A percentile compares a stretch with the other conserved stretches of the same genome.
Conservation (phyloP, 306 rosid genomes). For the Prunus padus region DNA sequence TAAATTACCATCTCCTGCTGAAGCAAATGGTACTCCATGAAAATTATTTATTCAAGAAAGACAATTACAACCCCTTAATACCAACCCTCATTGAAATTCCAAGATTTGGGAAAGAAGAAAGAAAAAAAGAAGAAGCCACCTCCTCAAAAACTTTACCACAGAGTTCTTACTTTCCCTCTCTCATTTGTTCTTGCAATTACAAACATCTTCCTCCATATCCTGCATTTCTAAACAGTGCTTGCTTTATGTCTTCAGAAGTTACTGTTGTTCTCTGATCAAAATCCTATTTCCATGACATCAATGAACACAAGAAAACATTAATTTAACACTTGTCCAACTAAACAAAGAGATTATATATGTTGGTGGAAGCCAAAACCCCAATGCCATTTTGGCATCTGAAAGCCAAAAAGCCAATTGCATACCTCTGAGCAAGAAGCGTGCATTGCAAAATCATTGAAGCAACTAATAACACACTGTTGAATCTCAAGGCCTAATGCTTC, state of each 20-base stretch:
- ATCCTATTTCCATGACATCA: slow-evolving; percentile 44
- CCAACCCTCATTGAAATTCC: slow-evolving; percentile 28
- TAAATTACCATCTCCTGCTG: slow-evolving; percentile 13
- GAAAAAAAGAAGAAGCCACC: slow-evolving; percentile 2
- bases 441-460: slow-evolving; percentile 90
- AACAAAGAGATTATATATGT: not conserved
- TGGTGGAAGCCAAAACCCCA: not conserved
- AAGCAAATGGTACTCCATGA: slow-evolving; percentile 23
- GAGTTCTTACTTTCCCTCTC: slow-evolving; percentile 11
- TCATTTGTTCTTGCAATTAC: slow-evolving; percentile 34
- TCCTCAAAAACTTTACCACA: slow-evolving; percentile 11
- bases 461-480: slow-evolving; percentile 88
- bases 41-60: slow-evolving; percentile 23
- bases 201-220: slow-evolving; percentile 94
- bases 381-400: not conserved
- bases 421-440: slow-evolving; percentile 97
- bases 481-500: slow-evolving; percentile 94
- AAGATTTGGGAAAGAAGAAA: slow-evolving; percentile 2
- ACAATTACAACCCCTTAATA: slow-evolving; percentile 16
- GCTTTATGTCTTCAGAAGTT: slow-evolving; percentile 71
- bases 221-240: slow-evolving; percentile 75
- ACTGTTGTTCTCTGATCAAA: slow-evolving; percentile 39
- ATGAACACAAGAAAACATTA: not conserved
- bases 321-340: not conserved
- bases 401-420: not conserved